These are phyloP conservation scores for Paramecium sonneborni DNA, from an alignment of 73 alveolate species.

Conservation along the genomic window DNA sequence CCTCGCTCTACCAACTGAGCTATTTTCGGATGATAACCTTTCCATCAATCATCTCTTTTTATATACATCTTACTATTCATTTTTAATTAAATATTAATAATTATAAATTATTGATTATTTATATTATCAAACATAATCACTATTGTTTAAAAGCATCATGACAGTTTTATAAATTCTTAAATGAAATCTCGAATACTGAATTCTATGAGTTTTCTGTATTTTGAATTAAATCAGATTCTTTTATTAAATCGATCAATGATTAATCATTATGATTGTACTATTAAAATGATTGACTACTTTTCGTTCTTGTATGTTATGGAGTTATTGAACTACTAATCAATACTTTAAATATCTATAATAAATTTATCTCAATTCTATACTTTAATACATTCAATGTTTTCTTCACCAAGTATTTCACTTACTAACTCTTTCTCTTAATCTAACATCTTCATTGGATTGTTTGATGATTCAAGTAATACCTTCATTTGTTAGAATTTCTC, in stretches of 20 bases:
- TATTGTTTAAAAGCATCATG: not conserved
- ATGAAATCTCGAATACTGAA: constrained; percentile 36
- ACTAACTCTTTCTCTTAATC: constrained; percentile 10
- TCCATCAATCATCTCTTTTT: not conserved
- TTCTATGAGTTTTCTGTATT: not conserved
- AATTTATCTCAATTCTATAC: not conserved
- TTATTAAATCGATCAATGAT: not conserved
- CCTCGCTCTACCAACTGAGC: constrained; percentile 68
- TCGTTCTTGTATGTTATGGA: constrained; percentile 18
- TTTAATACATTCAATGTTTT: constrained; percentile 30
- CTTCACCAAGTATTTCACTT: not conserved
- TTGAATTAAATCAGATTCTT: not conserved
- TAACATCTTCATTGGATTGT: not conserved
- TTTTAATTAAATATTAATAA: not conserved
- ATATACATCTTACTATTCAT: too few relatives aligned
- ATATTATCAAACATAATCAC: not conserved
- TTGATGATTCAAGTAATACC: not conserved
- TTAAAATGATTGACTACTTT: not conserved
- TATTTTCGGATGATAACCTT: constrained; percentile 28
- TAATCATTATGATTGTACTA: not conserved
- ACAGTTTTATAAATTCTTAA: constrained; percentile 13
- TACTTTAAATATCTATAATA: constrained; percentile 6
- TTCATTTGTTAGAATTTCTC: constrained; percentile 18
- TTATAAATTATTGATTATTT: not conserved
- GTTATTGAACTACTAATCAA: constrained; percentile 36